Evolutionary conservation across 2,329 filamentous ascomycete genomes (phyloP).

Genomic region (Phaeoacremonium minimum): DNA sequence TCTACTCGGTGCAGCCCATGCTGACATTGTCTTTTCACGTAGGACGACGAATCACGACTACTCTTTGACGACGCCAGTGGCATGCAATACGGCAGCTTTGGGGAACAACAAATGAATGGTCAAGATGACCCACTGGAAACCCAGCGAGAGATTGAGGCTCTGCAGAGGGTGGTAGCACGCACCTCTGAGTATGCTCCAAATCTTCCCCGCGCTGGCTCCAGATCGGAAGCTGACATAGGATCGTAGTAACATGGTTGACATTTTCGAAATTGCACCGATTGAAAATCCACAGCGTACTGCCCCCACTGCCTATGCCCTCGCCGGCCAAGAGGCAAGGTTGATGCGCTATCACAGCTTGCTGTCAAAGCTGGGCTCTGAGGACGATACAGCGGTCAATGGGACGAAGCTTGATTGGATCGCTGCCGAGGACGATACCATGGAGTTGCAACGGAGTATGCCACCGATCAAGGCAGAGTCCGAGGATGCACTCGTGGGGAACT

Average conservation of each 20-base stretch:
- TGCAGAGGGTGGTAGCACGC: constrained; percentile 59
- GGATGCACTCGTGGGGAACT: constrained; percentile 53
- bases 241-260: constrained; percentile 61
- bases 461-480: constrained; percentile 32
- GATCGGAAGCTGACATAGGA: constrained; percentile 3
- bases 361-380: constrained; percentile 50
- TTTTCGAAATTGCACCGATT: constrained; percentile 60
- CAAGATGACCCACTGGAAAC: constrained; percentile 59
- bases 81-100: constrained; percentile 60
- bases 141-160: constrained; percentile 59
- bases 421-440: constrained; percentile 44
- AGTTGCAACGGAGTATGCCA: constrained; percentile 33
- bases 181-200: constrained; percentile 56
- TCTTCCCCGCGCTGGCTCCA: constrained; percentile 1
- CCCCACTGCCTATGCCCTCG: constrained; percentile 38
- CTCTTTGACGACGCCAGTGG: constrained; percentile 58
- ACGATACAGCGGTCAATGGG: constrained; percentile 28
- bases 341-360: constrained; percentile 59
- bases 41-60: constrained; percentile 55
- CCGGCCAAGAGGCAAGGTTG: constrained; percentile 51
- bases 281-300: constrained; percentile 30
- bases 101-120: constrained; percentile 46
- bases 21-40: constrained; percentile 2
- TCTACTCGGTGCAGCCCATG: background rate
- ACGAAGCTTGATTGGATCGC: constrained; percentile 51